Evolutionary conservation across 2,329 filamentous ascomycete genomes (phyloP), one percentile per base, ranked within the genome.

Genomic region (Xylaria sp.): DNA sequence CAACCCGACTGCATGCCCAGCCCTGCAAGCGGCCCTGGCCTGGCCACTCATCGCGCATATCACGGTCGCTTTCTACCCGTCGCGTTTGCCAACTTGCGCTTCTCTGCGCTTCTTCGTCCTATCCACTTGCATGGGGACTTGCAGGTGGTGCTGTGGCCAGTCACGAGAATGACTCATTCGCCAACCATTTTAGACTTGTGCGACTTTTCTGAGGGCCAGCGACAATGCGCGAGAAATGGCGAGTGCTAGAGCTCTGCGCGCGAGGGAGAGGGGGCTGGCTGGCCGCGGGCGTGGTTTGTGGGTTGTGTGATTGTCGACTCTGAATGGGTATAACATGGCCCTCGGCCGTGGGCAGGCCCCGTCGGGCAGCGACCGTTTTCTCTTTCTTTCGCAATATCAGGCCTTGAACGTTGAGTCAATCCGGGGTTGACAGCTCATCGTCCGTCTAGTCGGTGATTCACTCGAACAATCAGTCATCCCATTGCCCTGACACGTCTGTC

Each of bases 261-360:
- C 66, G 71, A 31, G 56, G 54, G 71, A 71, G 72, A n/a, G 72
- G 73, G 46, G 46, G 71, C 68, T 69, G 74, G 67, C 46, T 57
- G 23, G 46, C 39, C 51, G 41, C 33, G 33, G 10, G 33, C 33
- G 33, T 36, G 33, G 33, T 28, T 28, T 28, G 28, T 28, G 28
- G 28, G 28, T 36, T 36, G 33, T 36, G 52, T 68, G 62, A 68
- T 69, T 64, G 67, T 73, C 67, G 62, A 68, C 68, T 64, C 66
- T 73, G 69, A 73, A 74, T 70, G 68, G 68, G 73, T 79, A 79
- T 78, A 78, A 76, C 76, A 76, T 76, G 73, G 71, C 67, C 74
- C 68, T 59, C 67, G 72, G 72, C 70, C 74, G 72, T 75, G 70
- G 61, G 41, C 51, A 67, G 70, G 65, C 71, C 73, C 69, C 68